Evolutionary conservation across 2,329 filamentous ascomycete species (phyloP).

Genomic region (Colletotrichum filicis): DNA sequence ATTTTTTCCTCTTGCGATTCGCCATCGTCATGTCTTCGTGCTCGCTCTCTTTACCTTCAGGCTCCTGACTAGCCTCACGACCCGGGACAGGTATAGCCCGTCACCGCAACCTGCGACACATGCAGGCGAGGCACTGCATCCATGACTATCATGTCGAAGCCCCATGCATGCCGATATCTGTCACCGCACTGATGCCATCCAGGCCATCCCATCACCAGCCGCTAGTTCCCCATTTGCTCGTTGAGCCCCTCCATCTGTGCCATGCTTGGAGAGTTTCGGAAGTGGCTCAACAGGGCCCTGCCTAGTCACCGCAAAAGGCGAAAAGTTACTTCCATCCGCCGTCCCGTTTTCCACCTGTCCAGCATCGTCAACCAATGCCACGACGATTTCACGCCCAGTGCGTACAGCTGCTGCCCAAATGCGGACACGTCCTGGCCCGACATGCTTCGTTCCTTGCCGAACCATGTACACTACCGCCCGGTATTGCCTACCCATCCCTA

Average conservation of each 20-base stretch:
- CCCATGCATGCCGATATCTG: slow-evolving; percentile 29
- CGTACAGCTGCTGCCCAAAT: slow-evolving; percentile 23
- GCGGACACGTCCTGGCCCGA: slow-evolving; percentile 23
- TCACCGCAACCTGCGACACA: slow-evolving; percentile 14
- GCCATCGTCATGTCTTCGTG: not conserved
- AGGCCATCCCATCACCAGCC: slow-evolving; percentile 21
- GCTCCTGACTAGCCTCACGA: not conserved
- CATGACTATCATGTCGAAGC: slow-evolving; percentile 12
- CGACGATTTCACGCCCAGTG: not conserved
- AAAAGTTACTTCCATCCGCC: slow-evolving; percentile 27
- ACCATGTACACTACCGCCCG: slow-evolving; percentile 1
- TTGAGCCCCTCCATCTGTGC: slow-evolving; percentile 10
- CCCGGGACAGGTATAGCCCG: slow-evolving; percentile 17
- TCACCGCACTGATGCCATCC: slow-evolving; percentile 32
- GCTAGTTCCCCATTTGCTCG: slow-evolving; percentile 7
- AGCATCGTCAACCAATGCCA: slow-evolving; percentile 1
- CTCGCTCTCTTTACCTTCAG: not conserved
- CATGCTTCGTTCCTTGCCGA: slow-evolving; percentile 9
- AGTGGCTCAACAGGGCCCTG: slow-evolving; percentile 19
- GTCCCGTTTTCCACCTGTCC: not conserved
- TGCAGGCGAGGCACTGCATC: slow-evolving; percentile 7
- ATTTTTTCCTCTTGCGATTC: slow-evolving; percentile 14
- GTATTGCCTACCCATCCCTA: not conserved
- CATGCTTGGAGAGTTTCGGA: slow-evolving; percentile 17
- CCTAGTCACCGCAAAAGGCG: slow-evolving; percentile 25